Evolutionary conservation across 1,284 basidiomycete species (phyloP).

Genomic region (Earliella scabrosa): DNA sequence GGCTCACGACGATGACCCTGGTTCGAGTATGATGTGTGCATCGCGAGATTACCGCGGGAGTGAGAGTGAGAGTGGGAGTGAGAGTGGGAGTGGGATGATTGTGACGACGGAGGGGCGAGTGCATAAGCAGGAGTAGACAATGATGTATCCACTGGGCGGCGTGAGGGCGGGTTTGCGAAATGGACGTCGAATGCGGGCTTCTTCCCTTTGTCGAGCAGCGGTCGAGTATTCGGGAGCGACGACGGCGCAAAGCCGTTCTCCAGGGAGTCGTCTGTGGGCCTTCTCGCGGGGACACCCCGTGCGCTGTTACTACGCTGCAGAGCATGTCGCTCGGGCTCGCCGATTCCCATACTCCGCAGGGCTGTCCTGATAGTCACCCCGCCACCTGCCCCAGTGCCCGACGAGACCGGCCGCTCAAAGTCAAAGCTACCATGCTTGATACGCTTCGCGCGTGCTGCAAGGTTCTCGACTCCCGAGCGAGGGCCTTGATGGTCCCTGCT

Average conservation of each 20-base stretch:
- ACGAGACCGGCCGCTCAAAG: slow-evolving; percentile 56
- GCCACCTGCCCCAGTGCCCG: slow-evolving; percentile 14
- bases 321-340: slow-evolving; percentile 8
- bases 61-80: slow-evolving; percentile 7
- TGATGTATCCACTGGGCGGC: slow-evolving; percentile 22
- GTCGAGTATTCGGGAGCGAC: slow-evolving; percentile 6
- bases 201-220: slow-evolving; percentile 17
- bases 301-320: slow-evolving; percentile 27
- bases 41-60: background rate
- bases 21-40: slow-evolving; percentile 13
- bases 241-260: slow-evolving; percentile 7
- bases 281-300: slow-evolving; percentile 9
- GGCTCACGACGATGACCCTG: slow-evolving; percentile 19
- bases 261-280: slow-evolving; percentile 9
- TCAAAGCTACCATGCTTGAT: slow-evolving; percentile 72
- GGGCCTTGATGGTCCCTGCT: slow-evolving; percentile 28
- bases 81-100: slow-evolving; percentile 7
- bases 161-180: slow-evolving; percentile 20
- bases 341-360: slow-evolving; percentile 26
- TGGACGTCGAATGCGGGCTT: slow-evolving; percentile 22
- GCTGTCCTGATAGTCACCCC: slow-evolving; percentile 26
- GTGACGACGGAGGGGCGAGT: background rate
- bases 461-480: slow-evolving; percentile 12
- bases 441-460: slow-evolving; percentile 37
- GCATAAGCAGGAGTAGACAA: slow-evolving; percentile 8